phyloP scores from a whole-genome alignment of 306 rosid genomes.

The Trifolium fragiferum region DNA sequence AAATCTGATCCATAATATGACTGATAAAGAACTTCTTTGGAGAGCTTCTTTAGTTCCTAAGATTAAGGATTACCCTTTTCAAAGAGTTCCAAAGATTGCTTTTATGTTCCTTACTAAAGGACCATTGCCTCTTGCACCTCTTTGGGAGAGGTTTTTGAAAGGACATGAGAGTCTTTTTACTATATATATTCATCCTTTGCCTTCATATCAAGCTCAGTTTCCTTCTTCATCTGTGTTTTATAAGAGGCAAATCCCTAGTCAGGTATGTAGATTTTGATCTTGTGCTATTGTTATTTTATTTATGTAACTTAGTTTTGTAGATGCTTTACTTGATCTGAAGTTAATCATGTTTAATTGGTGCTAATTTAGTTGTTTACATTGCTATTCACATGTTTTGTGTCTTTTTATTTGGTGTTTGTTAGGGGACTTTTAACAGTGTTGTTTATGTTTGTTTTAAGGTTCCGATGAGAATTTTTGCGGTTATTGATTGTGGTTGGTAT shows the following conservation, averaged over 20 bases:
- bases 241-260: slow-evolving; percentile 86
- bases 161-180: slow-evolving; percentile 72
- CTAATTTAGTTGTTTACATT: slow-evolving; percentile 8
- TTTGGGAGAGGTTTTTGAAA: slow-evolving; percentile 93
- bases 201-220: slow-evolving; percentile 68
- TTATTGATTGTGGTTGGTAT: slow-evolving; percentile 1
- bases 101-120: slow-evolving; percentile 97
- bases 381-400: slow-evolving; percentile 4
- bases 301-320: slow-evolving; percentile 22
- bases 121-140: slow-evolving; percentile 85
- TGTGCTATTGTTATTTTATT: slow-evolving; percentile 19
- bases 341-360: slow-evolving; percentile 16
- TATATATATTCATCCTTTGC: slow-evolving; percentile 82
- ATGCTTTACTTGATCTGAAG: slow-evolving; percentile 27
- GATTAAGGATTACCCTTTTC: slow-evolving; percentile 67
- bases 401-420: neutral
- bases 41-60: slow-evolving; percentile 76
- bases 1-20: slow-evolving; percentile 73
- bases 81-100: slow-evolving; percentile 87
- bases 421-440: too few relatives aligned
- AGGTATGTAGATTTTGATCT: slow-evolving; percentile 60
- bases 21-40: slow-evolving; percentile 77
- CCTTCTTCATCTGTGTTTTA: slow-evolving; percentile 66
- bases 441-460: slow-evolving; percentile 8
- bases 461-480: slow-evolving; percentile 3